These are phyloP conservation scores for Lactarius sp. DNA, from an alignment of 768 basidiomycete species.

Conservation along the genomic window DNA sequence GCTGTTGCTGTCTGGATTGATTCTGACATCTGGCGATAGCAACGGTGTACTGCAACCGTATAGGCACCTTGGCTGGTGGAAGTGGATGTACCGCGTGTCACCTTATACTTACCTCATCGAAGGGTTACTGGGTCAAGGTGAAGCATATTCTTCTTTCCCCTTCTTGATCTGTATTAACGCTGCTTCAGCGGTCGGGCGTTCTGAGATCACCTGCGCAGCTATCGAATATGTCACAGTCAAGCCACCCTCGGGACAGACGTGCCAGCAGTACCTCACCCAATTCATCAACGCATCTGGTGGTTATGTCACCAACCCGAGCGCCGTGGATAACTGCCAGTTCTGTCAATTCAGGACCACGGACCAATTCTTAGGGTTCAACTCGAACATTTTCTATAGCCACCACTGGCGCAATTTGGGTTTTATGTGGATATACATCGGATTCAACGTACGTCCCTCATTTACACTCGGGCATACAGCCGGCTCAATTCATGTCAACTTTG, in stretches of 20 bases:
- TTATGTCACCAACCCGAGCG: conserved; percentile 42
- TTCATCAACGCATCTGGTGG: conserved; percentile 44
- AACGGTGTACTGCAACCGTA: conserved; percentile 47
- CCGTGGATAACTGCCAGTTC: conserved; percentile 41
- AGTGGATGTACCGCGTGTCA: conserved; percentile 38
- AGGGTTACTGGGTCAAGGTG: conserved; percentile 43
- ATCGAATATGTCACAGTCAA: conserved; percentile 56
- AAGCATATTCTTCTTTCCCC: conserved; percentile 19
- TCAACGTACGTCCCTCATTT: conserved; percentile 38
- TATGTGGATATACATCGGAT: conserved; percentile 39
- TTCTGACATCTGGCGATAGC: conserved; percentile 27
- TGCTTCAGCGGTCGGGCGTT: conserved; percentile 44
- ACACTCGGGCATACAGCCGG: background rate
- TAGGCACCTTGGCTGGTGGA: conserved; percentile 41
- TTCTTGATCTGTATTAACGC: background rate
- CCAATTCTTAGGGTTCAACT: conserved; percentile 46
- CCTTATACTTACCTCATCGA: conserved; percentile 39
- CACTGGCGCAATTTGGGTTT: conserved; percentile 47
- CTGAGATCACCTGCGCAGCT: conserved; percentile 49
- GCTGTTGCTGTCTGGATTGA: background rate
- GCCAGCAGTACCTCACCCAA: conserved; percentile 40
- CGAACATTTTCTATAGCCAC: conserved; percentile 57
- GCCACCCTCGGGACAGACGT: conserved; percentile 44
- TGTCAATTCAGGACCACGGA: conserved; percentile 60
- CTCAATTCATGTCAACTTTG: background rate